Evolutionary conservation across 2,329 filamentous ascomycete genomes (phyloP).

Genomic region (Epichloe gansuensis): DNA sequence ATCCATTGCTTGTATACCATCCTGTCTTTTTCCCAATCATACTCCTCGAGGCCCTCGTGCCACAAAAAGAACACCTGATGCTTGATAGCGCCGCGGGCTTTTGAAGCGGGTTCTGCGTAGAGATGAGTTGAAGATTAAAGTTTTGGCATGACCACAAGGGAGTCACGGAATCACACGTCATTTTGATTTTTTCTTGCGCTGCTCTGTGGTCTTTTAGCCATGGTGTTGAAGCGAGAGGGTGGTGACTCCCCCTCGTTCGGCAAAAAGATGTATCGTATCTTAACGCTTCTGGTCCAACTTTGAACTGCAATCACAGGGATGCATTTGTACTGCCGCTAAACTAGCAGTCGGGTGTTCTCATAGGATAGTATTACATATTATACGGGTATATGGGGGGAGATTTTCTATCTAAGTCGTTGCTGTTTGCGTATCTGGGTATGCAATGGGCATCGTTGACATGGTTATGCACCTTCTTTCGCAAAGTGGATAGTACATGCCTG

Average conservation of each 20-base stretch:
- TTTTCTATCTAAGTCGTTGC: not conserved
- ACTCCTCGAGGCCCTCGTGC: conserved; percentile 14
- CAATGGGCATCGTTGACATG: not conserved
- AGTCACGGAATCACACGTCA: conserved; percentile 1
- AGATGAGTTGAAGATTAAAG: not conserved
- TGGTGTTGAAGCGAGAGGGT: conserved; percentile 13
- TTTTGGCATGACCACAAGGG: not conserved
- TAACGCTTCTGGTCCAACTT: conserved; percentile 30
- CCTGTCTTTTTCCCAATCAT: conserved; percentile 15
- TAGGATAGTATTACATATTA: not conserved
- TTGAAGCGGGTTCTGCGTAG: not conserved
- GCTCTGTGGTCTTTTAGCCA: conserved; percentile 48
- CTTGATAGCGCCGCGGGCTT: conserved; percentile 3
- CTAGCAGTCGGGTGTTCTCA: not conserved
- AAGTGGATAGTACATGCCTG: no score
- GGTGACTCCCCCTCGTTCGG: conserved; percentile 13
- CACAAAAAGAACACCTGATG: conserved; percentile 5
- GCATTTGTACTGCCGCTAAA: not conserved
- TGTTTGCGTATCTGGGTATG: not conserved
- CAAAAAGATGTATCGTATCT: conserved; percentile 54
- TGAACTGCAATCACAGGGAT: not conserved
- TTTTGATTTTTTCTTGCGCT: conserved; percentile 39
- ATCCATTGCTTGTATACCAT: not conserved
- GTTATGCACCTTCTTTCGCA: not conserved
- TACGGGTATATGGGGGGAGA: not conserved